Base-by-base conservation (phyloP, 2,329 filamentous ascomycete genomes). In the Paraphoma chrysanthemicola region DNA sequence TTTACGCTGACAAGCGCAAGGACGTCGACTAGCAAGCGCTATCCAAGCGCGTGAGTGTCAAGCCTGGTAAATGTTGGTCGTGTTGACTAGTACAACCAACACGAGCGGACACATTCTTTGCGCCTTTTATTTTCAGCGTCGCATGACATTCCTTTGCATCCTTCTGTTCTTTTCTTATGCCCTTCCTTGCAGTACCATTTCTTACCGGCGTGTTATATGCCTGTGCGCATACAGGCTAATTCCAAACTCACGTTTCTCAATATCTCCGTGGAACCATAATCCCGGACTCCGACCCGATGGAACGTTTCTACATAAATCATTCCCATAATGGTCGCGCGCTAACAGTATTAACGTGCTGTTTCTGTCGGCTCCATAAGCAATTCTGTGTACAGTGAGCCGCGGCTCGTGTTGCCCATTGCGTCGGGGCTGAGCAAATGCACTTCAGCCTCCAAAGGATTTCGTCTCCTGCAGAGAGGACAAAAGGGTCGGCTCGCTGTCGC, bases 161-260 rank as follows among this genome's bases (percentile, higher is more conserved):
- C 23, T 23, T 23, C 23, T 23, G 23, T 23, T 23, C 23, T 23
- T 23, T 23, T 23, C 23, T 23, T 23, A 23, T 23, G 5, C 23
- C 23, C 23, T 23, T 23, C 23, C 23, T 23, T 23, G 23, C 23
- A 36, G 2, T 14, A 6, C 9, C 14, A 36, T 10, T 36, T 7
- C 33, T 36, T 36, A 36, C 33, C 33, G 14, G 14, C 33, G 7
- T 14, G 9, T 36, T 36, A 14, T 36, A 36, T 36, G 33, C 33
- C 3, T 36, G 33, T 36, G 33, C 33, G 14, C 33, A 36, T 36
- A 23, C 23, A 50, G 53, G 53, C 53, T 54, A 54, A 54, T 42
- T 50, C n/a, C 30, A 31, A 4, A 43, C 6, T 39, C 29, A 16
- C 31, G 39, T 42, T 41, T 43, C 29, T 14, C 29, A 38, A 44